Evolutionary conservation across 352 stramenopile species (phyloP).

Genomic region (Phytophthora syringae): DNA sequence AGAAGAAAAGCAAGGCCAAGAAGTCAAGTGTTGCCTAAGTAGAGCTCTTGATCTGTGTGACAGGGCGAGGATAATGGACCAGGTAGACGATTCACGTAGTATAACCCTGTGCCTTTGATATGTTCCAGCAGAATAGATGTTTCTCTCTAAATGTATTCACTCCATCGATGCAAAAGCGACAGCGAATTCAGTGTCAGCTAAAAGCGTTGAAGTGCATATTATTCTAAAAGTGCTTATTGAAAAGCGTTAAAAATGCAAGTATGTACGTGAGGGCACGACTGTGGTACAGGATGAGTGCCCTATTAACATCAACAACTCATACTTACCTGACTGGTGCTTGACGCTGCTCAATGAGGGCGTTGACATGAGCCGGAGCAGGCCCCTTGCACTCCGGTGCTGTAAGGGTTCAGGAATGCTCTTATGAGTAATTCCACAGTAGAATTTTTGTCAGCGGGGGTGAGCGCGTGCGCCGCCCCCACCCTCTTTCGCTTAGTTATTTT

Average conservation of each 20-base stretch:
- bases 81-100: neutral
- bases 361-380: constrained; percentile 90
- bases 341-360: constrained; percentile 81
- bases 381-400: constrained; percentile 88
- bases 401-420: constrained; percentile 87
- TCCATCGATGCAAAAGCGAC: too few relatives aligned
- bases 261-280: neutral
- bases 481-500: too few relatives aligned
- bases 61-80: neutral
- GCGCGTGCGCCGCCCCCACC: constrained; percentile 71
- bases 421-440: constrained; percentile 84
- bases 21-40: constrained; percentile 1
- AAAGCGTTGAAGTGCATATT: too few relatives aligned
- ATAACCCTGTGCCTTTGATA: too few relatives aligned
- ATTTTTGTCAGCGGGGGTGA: constrained; percentile 83
- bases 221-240: too few relatives aligned
- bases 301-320: constrained; percentile 43
- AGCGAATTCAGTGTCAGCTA: too few relatives aligned
- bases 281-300: neutral
- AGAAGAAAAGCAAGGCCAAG: constrained; percentile 33
- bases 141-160: too few relatives aligned
- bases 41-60: neutral
- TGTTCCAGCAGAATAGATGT: too few relatives aligned
- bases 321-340: constrained; percentile 90
- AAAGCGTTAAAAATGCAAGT: neutral